Evolutionary conservation across 1,284 basidiomycete species (phyloP), one percentile per base, ranked within the genome.

Genomic region (Paramarasmius palmivorus): DNA sequence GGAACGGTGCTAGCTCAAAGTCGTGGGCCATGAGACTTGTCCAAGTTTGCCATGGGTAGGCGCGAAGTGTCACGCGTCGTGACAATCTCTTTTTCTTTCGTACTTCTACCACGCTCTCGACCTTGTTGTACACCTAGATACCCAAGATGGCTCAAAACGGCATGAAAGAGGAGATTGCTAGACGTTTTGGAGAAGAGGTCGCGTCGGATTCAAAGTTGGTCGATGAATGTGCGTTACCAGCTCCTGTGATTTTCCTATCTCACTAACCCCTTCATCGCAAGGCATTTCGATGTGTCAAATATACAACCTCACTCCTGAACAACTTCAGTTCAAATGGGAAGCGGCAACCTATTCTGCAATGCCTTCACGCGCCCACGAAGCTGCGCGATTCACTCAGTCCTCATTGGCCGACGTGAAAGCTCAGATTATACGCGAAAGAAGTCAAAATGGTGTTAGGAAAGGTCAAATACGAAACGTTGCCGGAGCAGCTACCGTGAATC

Each of bases 251-350:
- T 34, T 2, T 20, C 29, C 25, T 36, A 53, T n/a, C 42, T 41
- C 52, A 36, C 23, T 45, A 41, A 15, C 29, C 54, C 25, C 51
- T 20, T 49, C 34, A 32, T 17, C 26, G 17, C 26, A 57, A 92
- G 89, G 88, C 60, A 71, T 79, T 22, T 73, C 75, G 19, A 73
- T 92, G 54, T 92, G 90, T 65, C 72, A 79, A 59, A 80, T 81
- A 57, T 89, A 84, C 71, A 79, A 81, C 55, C 52, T 87, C 34
- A 62, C 72, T 22, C 76, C 83, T 23, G 74, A 84, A 20, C 67
- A 76, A 44, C 75, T 93, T n/a, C 78, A 73, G 52, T 92, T 74
- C 68, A 90, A 89, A 65, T 86, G 87, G 79, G 86, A 93, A 65
- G 84, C 79, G 2, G 71, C 75, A 42, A 81, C 77, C 41, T 78